These are phyloP conservation scores for Hypomyces perniciosus DNA, from an alignment of 2,329 filamentous ascomycete species.

Conservation along the genomic window DNA sequence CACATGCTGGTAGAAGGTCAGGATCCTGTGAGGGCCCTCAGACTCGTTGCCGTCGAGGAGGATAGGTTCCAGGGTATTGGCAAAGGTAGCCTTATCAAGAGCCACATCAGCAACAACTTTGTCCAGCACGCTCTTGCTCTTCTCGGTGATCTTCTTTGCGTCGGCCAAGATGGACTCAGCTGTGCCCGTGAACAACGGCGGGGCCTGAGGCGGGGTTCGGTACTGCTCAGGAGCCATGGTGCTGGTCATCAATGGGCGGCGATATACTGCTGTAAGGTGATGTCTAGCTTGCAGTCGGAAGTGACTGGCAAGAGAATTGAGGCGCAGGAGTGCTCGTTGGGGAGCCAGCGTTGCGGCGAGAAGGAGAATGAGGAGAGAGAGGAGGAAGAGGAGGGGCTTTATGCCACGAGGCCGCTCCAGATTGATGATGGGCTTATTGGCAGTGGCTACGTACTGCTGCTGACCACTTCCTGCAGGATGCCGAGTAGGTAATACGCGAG, in stretches of 20 bases:
- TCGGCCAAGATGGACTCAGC: constrained; percentile 61
- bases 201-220: constrained; percentile 68
- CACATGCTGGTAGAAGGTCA: constrained; percentile 77
- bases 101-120: constrained; percentile 58
- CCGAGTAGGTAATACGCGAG: constrained; percentile 2
- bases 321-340: constrained; percentile 51
- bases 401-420: constrained; percentile 24
- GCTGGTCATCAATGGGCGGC: constrained; percentile 40
- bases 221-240: constrained; percentile 63
- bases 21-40: constrained; percentile 55
- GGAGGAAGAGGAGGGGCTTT: constrained; percentile 33
- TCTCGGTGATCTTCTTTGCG: constrained; percentile 59
- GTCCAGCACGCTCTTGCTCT: constrained; percentile 59
- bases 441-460: neutral
- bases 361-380: constrained; percentile 52
- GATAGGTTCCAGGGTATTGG: constrained; percentile 57
- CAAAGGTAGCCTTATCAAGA: constrained; percentile 46
- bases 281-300: constrained; percentile 36
- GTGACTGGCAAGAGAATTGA: constrained; percentile 53
- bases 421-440: constrained; percentile 4
- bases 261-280: constrained; percentile 21
- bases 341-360: constrained; percentile 62
- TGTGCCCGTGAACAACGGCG: constrained; percentile 71
- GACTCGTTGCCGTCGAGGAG: constrained; percentile 65
- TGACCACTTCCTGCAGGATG: neutral